Base-by-base conservation (phyloP, 78 protist genomes). In the Cavenderia fasciculata region DNA sequence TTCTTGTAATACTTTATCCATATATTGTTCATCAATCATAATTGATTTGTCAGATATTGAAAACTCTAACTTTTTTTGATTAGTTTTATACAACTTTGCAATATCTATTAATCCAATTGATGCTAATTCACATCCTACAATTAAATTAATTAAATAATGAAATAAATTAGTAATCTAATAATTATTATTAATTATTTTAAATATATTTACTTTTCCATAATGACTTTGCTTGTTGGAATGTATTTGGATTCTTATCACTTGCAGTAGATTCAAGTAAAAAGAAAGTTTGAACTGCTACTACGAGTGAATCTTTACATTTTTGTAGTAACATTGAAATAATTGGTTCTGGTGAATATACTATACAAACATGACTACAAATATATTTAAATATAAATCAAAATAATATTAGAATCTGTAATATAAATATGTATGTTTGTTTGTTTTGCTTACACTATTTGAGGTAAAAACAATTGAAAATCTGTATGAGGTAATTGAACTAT, bases 391-490 rank as follows among this genome's bases (percentile, higher is more conserved):
- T 43, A 43, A 43, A 21, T 34, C 23, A 31, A 65, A 12, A 10
- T 65, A 38, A 23, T 16, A 25, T 23, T 5, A 62, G 7, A 38
- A 29, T 49, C 8, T 49, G n/a, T 3, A 71, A 11, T 1, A 38
- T 23, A 27, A 27, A 41, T 25, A 40, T 18, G 59, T 16, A 19
- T 16, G 49, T 61, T 34, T 61, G n/a, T n/a, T n/a, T n/a, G n/a
- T 61, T 7, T 7, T 61, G 62, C 74, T 4, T 77, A 77, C 87
- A 77, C 65, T 16, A 77, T 77, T 51, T 77, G 87, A 12, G 87
- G 87, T 36, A 77, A 49, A 63, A 61, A 77, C 27, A 77, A 49
- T 77, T 77, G 87, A 49, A 77, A 77, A 49, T 77, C 87, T 25
- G 40, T 59, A 49, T 77, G 62, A 2, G 74, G 87, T 38, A 77